phyloP scores from a whole-genome alignment of 352 stramenopile species.

The Globisporangium nodosum region DNA sequence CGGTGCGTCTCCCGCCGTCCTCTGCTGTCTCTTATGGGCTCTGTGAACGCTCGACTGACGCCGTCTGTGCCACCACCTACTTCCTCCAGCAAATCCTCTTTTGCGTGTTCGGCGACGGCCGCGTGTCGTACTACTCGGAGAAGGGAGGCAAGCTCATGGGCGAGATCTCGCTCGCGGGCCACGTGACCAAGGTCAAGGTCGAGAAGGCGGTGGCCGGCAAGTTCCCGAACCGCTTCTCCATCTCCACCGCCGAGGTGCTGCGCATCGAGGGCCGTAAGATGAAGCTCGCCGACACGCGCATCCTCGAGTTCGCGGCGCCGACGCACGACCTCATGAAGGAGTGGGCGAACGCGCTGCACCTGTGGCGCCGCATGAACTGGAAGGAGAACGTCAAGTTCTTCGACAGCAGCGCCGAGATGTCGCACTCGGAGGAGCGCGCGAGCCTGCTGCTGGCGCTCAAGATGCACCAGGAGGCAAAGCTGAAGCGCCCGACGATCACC shows the following conservation, averaged over 20 bases:
- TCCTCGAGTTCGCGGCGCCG: constrained; percentile 65
- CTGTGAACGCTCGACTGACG: background rate
- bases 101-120: constrained; percentile 74
- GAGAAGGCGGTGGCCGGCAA: constrained; percentile 58
- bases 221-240: constrained; percentile 69
- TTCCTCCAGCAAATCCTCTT: constrained; percentile 47
- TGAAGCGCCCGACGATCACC: constrained; percentile 22
- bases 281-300: constrained; percentile 58
- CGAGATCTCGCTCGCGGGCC: constrained; percentile 57
- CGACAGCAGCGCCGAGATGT: constrained; percentile 40
- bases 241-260: constrained; percentile 60
- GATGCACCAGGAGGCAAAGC: constrained; percentile 42
- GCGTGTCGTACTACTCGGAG: constrained; percentile 66
- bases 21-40: background rate
- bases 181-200: constrained; percentile 73
- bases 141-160: constrained; percentile 62
- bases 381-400: constrained; percentile 87
- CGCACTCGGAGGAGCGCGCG: constrained; percentile 51
- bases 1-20: constrained; percentile 22
- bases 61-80: background rate
- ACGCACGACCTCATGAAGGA: constrained; percentile 81
- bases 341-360: constrained; percentile 77
- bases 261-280: constrained; percentile 74
- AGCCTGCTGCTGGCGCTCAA: constrained; percentile 54
- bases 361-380: constrained; percentile 85